Evolutionary conservation across 208 protist species (phyloP).

Genomic region (Acanthamoeba lenticulata): DNA sequence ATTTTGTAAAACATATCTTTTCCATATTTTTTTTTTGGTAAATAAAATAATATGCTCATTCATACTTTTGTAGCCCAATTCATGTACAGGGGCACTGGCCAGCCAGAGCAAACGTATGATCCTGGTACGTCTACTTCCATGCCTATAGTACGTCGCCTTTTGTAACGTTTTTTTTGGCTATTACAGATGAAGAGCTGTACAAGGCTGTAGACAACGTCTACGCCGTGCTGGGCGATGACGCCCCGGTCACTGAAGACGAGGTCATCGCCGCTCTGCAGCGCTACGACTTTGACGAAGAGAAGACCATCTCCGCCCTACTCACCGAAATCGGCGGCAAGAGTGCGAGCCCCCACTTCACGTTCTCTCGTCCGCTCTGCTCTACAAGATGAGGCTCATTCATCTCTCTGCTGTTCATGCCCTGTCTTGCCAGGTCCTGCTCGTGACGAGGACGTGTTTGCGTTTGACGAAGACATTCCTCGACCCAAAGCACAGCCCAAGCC

Average conservation of each 20-base stretch:
- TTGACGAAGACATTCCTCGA: neutral
- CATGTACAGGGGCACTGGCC: neutral
- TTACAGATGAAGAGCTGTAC: constrained; percentile 18
- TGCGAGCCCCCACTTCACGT: neutral
- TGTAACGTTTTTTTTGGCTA: neutral
- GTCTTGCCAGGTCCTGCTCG: neutral
- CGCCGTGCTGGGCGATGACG: neutral
- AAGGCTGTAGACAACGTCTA: constrained; percentile 8
- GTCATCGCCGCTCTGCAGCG: constrained; percentile 1
- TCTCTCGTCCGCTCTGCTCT: neutral
- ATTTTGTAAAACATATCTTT: neutral
- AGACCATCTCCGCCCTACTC: neutral
- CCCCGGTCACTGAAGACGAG: neutral
- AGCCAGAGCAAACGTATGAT: neutral
- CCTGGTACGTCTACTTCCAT: neutral
- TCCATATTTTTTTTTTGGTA: neutral
- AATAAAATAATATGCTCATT: neutral
- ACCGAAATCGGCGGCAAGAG: neutral
- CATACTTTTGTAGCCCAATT: neutral
- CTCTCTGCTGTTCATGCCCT: neutral
- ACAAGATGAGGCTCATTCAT: too few relatives aligned
- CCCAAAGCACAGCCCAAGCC: neutral
- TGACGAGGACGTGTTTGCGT: constrained; percentile 9
- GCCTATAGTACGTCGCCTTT: neutral
- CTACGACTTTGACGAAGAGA: constrained; percentile 16